Percentiles rank a stretch among this genome's conserved stretches.
Conservation (phyloP, 2,329 filamentous ascomycete species). For the Venturia nashicola region DNA sequence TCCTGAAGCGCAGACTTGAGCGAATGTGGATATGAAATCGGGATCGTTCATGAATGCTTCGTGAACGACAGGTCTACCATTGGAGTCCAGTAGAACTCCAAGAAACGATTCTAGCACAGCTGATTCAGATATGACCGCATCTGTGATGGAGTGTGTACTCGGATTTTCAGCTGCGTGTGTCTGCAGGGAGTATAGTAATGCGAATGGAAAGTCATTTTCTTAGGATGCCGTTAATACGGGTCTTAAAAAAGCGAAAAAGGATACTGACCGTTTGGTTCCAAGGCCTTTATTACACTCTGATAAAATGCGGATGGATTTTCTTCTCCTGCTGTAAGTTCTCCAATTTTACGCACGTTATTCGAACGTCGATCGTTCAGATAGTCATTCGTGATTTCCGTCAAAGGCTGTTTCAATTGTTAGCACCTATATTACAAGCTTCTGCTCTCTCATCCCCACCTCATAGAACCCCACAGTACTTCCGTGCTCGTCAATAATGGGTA, state of each 20-base stretch:
- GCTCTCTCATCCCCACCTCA: neutral
- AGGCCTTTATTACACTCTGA: neutral
- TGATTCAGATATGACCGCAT: neutral
- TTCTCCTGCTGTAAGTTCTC: conserved; percentile 7
- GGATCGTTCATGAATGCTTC: neutral
- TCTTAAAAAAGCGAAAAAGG: neutral
- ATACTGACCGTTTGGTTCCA: conserved; percentile 3
- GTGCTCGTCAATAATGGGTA: conserved; percentile 7
- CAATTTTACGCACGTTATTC: conserved; percentile 1
- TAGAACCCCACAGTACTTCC: conserved; percentile 5
- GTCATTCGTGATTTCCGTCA: conserved; percentile 5
- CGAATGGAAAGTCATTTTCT: conserved; percentile 9
- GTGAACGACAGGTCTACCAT: neutral
- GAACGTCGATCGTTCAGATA: conserved; percentile 2
- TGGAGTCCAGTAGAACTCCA: neutral
- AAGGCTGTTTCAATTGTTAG: neutral
- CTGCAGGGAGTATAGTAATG: conserved; percentile 8
- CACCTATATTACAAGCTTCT: neutral
- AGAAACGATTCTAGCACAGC: conserved; percentile 2
- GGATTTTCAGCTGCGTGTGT: neutral
- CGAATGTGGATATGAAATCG: neutral
- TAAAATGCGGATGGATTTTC: conserved; percentile 2
- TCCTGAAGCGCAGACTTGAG: neutral
- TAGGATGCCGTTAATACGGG: neutral
- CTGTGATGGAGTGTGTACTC: neutral